A percentile compares a stretch with the other conserved stretches of the same genome.
phyloP scores from a whole-genome alignment of 257 asterid genomes.

The Leptodermis oblonga region DNA sequence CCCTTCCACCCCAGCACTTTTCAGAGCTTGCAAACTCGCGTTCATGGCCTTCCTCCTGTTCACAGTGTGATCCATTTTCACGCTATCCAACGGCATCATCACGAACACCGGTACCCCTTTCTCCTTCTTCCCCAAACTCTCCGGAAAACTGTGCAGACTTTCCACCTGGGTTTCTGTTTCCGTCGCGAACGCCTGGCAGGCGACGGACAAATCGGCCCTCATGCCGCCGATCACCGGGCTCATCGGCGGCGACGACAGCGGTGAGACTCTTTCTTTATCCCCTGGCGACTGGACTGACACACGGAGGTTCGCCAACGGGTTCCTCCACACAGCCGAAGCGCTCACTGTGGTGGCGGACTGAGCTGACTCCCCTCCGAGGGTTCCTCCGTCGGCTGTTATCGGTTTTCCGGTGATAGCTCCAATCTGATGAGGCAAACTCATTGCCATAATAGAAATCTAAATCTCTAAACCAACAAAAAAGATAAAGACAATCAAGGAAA shows the following conservation, averaged over 20 bases:
- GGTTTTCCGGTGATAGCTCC: constrained; percentile 64
- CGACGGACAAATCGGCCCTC: constrained; percentile 62
- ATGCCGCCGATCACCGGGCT: constrained; percentile 56
- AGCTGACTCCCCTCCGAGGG: constrained; percentile 31
- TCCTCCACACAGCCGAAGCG: constrained; percentile 57
- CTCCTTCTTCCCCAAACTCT: constrained; percentile 20
- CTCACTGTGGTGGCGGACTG: constrained; percentile 38
- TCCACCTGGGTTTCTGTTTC: constrained; percentile 22
- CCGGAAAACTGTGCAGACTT: constrained; percentile 25
- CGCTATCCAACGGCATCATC: constrained; percentile 98
- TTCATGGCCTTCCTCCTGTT: constrained; percentile 93
- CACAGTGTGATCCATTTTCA: constrained; percentile 75
- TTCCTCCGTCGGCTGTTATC: constrained; percentile 37
- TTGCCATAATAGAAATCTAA: constrained; percentile 50
- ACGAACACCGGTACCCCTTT: constrained; percentile 89
- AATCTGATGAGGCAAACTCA: constrained; percentile 83
- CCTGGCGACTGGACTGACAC: constrained; percentile 41
- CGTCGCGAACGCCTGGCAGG: constrained; percentile 71
- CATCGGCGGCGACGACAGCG: constrained; percentile 78
- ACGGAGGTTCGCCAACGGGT: constrained; percentile 46
- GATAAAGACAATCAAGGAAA: background rate
- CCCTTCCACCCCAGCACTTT: constrained; percentile 95
- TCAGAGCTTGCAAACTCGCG: constrained; percentile 91
- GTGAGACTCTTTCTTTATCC: constrained; percentile 58
- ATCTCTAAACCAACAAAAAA: constrained; percentile 1